Base-by-base conservation (phyloP, 139 green algal genomes). In the Chlorokybus atmophyticus region DNA sequence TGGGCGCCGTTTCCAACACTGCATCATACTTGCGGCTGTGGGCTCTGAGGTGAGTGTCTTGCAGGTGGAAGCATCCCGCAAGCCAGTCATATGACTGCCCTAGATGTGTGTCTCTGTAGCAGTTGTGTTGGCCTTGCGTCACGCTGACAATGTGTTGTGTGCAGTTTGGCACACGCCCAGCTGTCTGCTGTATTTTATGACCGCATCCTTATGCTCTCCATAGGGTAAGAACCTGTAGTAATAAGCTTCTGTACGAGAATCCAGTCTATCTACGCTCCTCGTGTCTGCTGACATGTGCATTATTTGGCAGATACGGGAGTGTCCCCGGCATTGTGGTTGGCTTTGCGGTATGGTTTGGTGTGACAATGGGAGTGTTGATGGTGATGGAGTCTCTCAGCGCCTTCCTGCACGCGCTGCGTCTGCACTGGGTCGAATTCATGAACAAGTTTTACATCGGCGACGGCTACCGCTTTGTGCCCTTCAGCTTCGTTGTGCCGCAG, bases 1-100 rank as follows among this genome's bases (percentile, higher is more conserved):
- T 98, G 64, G 90, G 90, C 3, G 88, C 90, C 21, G 84, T 98
- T n/a, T 93, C 81, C 61, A 98, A 98, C 81, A 98, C 90, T 3
- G 90, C 90, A 24, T 90, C 77, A n/a, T 98, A 98, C 73, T 78
- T 98, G 55, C 87, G 90, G 25, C 79, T 98, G 52, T 98, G 90
- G 90, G 90, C 90, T 10, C 80, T 98, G 26, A 73, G 62, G 61
- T 69, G 25, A 27, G 61, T 6, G 10, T 14, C 35, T 14, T 10
- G 35, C n/a, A n/a, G n/a, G n/a, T n/a, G n/a, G n/a, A n/a, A n/a
- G n/a, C n/a, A n/a, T n/a, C n/a, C n/a, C n/a, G n/a, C n/a, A n/a
- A n/a, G n/a, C n/a, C n/a, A n/a, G n/a, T n/a, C n/a, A n/a, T n/a
- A n/a, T n/a, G n/a, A n/a, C n/a, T n/a, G n/a, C n/a, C n/a, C n/a